These are phyloP conservation scores for Tricladium varicosporioides DNA, from an alignment of 2,329 filamentous ascomycete species.

Conservation along the genomic window DNA sequence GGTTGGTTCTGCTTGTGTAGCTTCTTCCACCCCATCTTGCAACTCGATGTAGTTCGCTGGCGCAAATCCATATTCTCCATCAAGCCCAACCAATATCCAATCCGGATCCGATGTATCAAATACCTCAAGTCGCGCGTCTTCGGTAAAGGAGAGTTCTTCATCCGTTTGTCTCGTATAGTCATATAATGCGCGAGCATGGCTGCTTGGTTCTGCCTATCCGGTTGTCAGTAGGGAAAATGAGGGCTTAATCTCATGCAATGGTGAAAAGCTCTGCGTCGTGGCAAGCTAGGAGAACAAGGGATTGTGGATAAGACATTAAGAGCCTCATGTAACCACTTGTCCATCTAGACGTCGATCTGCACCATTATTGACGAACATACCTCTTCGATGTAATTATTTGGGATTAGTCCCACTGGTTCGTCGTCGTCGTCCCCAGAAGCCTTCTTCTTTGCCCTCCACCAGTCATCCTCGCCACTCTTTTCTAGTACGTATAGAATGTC, in stretches of 20 bases:
- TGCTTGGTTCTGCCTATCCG: conserved; percentile 58
- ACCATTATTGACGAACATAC: conserved; percentile 49
- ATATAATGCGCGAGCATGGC: conserved; percentile 87
- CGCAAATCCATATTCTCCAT: conserved; percentile 88
- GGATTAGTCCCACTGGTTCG: conserved; percentile 53
- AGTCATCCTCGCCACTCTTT: conserved; percentile 69
- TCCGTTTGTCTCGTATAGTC: conserved; percentile 97
- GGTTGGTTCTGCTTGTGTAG: conserved; percentile 26
- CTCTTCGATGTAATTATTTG: conserved; percentile 94
- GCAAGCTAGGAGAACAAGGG: not conserved
- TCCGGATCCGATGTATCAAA: conserved; percentile 92
- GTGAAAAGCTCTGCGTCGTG: no score
- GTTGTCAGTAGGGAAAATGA: not conserved
- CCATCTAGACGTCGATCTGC: not conserved
- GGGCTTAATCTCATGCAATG: no score
- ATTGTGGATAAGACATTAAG: not conserved
- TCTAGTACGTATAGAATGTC: conserved; percentile 84
- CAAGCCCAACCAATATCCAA: conserved; percentile 88
- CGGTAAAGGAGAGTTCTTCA: conserved; percentile 92
- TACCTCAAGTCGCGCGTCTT: conserved; percentile 79
- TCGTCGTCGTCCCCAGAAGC: conserved; percentile 39
- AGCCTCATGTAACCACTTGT: not conserved
- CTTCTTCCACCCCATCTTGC: conserved; percentile 34
- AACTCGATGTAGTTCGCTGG: conserved; percentile 95
- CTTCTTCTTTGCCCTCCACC: conserved; percentile 64